phyloP scores from a whole-genome alignment of 148 eudicot genomes.

The Persicaria maculosa region DNA sequence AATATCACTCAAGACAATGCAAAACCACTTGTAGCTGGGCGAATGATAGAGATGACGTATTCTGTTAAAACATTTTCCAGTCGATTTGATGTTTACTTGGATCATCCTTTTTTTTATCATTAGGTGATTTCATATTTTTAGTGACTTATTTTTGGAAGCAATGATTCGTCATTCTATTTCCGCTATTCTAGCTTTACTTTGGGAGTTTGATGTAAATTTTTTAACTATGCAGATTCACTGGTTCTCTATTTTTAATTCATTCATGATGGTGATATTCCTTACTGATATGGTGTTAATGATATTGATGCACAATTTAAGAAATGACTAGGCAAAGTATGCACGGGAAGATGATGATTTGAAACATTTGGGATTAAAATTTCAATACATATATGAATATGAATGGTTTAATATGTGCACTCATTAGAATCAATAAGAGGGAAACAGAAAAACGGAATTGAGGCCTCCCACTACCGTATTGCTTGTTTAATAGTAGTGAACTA shows the following conservation, averaged over 20 bases:
- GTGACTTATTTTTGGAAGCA: slow-evolving; percentile 5
- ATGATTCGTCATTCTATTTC: background rate
- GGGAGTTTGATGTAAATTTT: background rate
- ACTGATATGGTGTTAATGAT: slow-evolving; percentile 93
- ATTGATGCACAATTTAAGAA: slow-evolving; percentile 83
- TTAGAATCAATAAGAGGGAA: too few species aligned
- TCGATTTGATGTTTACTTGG: slow-evolving; percentile 92
- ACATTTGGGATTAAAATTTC: too few species aligned
- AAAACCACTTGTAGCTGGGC: slow-evolving; percentile 70
- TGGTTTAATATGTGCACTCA: too few species aligned
- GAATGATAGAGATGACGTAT: slow-evolving; percentile 63
- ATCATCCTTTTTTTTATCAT: slow-evolving; percentile 90
- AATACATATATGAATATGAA: too few species aligned
- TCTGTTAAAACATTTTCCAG: slow-evolving; percentile 65
- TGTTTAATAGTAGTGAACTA: too few species aligned
- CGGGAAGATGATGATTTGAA: slow-evolving; percentile 93
- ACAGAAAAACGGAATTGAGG: too few species aligned
- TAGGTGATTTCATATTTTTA: slow-evolving; percentile 37
- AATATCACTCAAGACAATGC: slow-evolving; percentile 82
- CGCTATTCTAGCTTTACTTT: background rate
- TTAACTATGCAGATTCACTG: slow-evolving; percentile 70
- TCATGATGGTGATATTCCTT: slow-evolving; percentile 98
- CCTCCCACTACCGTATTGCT: too few species aligned
- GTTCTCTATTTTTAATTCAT: slow-evolving; percentile 93
- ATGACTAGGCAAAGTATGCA: slow-evolving; percentile 94